These are phyloP conservation scores for Infundibulicybe gibba DNA, from an alignment of 768 basidiomycete genomes.

Conservation along the genomic window DNA sequence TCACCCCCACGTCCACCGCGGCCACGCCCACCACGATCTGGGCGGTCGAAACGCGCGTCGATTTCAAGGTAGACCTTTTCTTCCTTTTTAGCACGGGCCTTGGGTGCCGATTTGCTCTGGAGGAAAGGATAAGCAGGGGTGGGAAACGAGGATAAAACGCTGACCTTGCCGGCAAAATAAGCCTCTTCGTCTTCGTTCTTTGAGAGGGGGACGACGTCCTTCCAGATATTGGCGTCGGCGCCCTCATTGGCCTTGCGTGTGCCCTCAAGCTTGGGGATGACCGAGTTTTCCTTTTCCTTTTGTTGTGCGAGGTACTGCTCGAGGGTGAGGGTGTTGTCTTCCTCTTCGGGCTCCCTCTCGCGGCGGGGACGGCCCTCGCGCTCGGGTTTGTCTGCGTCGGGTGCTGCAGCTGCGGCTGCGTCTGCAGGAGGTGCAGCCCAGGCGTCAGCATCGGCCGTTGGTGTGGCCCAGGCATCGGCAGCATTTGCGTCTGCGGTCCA, in stretches of 20 bases:
- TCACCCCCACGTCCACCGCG: slow-evolving; percentile 36
- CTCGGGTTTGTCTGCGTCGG: slow-evolving; percentile 37
- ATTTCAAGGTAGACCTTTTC: slow-evolving; percentile 93
- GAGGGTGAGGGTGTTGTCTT: slow-evolving; percentile 91
- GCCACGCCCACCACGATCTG: slow-evolving; percentile 56
- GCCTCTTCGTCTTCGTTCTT: slow-evolving; percentile 71
- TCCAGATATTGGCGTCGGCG: slow-evolving; percentile 63
- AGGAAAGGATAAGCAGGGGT: slow-evolving; percentile 6
- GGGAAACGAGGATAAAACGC: slow-evolving; percentile 9
- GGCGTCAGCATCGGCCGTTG: slow-evolving; percentile 19
- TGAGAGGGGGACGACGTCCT: slow-evolving; percentile 61
- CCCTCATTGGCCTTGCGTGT: slow-evolving; percentile 82
- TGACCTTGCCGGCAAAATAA: slow-evolving; percentile 91
- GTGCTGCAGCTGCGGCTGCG: slow-evolving; percentile 20
- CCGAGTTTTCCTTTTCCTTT: slow-evolving; percentile 50
- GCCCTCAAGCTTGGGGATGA: slow-evolving; percentile 75
- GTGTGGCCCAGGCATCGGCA: slow-evolving; percentile 40
- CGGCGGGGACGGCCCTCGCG: slow-evolving; percentile 36
- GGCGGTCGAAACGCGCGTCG: slow-evolving; percentile 85
- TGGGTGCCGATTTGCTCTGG: slow-evolving; percentile 64
- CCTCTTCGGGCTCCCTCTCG: slow-evolving; percentile 73
- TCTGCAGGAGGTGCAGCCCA: slow-evolving; percentile 26
- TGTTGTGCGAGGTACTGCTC: slow-evolving; percentile 90
- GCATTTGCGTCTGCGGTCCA: slow-evolving; percentile 50
- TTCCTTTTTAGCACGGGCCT: slow-evolving; percentile 74